Conservation (phyloP, 352 stramenopile species). For the Pythium plurisporium region DNA sequence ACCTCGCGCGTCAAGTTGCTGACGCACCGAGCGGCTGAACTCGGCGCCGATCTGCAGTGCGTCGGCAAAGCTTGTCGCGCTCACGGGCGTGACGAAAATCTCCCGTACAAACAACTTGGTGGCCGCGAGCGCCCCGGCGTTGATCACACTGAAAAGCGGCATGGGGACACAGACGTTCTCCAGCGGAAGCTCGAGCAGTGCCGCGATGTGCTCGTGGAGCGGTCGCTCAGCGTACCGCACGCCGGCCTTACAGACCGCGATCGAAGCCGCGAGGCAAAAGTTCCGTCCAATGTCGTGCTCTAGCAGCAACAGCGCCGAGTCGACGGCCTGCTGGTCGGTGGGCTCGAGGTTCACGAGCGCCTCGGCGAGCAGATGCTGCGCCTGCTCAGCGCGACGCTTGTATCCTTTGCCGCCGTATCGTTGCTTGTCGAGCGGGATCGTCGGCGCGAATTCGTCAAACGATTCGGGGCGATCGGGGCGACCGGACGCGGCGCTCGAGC, state of each 20-base stretch:
- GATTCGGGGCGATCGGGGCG: constrained; percentile 32
- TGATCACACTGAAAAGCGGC: constrained; percentile 70
- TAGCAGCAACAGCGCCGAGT: constrained; percentile 31
- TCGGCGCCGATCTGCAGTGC: constrained; percentile 53
- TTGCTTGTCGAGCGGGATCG: constrained; percentile 30
- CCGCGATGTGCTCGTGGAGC: constrained; percentile 50
- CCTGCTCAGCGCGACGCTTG: constrained; percentile 26
- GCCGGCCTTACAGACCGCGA: constrained; percentile 58
- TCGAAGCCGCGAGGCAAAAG: constrained; percentile 50
- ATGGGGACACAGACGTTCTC: constrained; percentile 57
- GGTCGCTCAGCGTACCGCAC: constrained; percentile 53
- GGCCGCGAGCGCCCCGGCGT: constrained; percentile 53
- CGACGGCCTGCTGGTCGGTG: constrained; percentile 41
- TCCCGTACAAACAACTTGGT: constrained; percentile 72
- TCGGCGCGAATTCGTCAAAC: constrained; percentile 24
- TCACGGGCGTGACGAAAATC: constrained; percentile 48
- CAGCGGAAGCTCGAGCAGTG: constrained; percentile 35
- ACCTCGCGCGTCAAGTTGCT: constrained; percentile 45
- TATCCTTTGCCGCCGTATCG: constrained; percentile 41
- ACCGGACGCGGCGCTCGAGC: constrained; percentile 30
- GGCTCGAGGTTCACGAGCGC: constrained; percentile 41
- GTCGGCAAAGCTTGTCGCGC: constrained; percentile 52
- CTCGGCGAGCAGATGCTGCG: constrained; percentile 34
- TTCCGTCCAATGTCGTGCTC: constrained; percentile 50
- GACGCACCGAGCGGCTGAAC: constrained; percentile 34